Conservation (phyloP, 2,329 filamentous ascomycete species). For the Ophiocordyceps camponoti-leonardi region DNA sequence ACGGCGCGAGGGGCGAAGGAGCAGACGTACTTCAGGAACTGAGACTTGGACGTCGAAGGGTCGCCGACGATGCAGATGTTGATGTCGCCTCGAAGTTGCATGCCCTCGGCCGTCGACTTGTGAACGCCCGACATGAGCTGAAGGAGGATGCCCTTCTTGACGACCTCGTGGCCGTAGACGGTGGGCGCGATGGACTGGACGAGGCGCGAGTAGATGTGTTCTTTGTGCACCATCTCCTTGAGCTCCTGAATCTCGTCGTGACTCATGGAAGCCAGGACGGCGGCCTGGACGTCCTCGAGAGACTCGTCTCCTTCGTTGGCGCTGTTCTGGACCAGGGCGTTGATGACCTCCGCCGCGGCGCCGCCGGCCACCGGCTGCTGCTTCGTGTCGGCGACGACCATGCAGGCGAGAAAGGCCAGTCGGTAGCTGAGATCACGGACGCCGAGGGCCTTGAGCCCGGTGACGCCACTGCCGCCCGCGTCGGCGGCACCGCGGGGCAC, state of each 20-base stretch:
- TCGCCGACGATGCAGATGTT: conserved; percentile 98
- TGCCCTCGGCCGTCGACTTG: conserved; percentile 83
- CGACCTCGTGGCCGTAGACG: conserved; percentile 92
- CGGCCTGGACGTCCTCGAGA: conserved; percentile 74
- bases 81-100: conserved; percentile 91
- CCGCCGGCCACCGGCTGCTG: conserved; percentile 46
- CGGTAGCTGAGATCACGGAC: conserved; percentile 91
- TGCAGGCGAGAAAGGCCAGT: conserved; percentile 90
- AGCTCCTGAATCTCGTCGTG: conserved; percentile 80
- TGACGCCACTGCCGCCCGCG: conserved; percentile 68
- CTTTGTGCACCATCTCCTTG: conserved; percentile 81
- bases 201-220: conserved; percentile 84
- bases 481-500: conserved; percentile 59
- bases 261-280: conserved; percentile 73
- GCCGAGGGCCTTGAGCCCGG: conserved; percentile 78
- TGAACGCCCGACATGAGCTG: conserved; percentile 93
- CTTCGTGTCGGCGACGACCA: conserved; percentile 80
- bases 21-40: conserved; percentile 96
- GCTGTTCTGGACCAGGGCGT: conserved; percentile 49
- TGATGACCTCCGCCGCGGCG: conserved; percentile 61
- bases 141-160: conserved; percentile 89
- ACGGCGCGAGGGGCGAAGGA: conserved; percentile 92
- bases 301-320: conserved; percentile 49
- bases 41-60: conserved; percentile 91
- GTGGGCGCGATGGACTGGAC: conserved; percentile 92